These are phyloP conservation scores for Calocybe cyanea DNA, from an alignment of 768 basidiomycete species.

Conservation along the genomic window DNA sequence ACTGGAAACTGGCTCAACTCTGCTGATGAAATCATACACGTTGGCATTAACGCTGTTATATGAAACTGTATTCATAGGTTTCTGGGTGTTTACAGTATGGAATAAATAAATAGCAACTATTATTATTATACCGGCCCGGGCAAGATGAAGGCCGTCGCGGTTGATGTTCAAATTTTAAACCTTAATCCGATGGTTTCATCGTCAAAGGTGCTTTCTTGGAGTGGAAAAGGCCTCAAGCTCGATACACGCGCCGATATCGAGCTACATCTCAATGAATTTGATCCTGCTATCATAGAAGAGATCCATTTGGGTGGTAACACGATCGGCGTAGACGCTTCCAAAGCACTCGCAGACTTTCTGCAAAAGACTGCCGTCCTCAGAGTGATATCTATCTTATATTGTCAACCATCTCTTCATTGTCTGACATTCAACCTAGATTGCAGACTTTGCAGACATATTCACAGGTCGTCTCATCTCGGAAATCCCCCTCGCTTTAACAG, in stretches of 20 bases:
- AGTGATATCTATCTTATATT: constrained; percentile 48
- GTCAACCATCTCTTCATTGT: no score
- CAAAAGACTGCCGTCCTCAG: constrained; percentile 62
- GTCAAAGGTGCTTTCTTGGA: constrained; percentile 38
- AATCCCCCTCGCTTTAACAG: constrained; percentile 85
- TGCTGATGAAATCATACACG: constrained; percentile 61
- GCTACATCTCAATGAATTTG: constrained; percentile 62
- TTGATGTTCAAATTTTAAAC: no score
- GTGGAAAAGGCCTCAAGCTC: constrained; percentile 76
- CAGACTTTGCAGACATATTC: constrained; percentile 97
- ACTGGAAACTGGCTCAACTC: constrained; percentile 54
- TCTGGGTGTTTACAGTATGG: no score
- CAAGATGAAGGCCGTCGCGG: no score
- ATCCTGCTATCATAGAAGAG: constrained; percentile 72
- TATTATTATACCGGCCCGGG: no score
- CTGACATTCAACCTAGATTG: constrained; percentile 50
- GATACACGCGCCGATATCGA: constrained; percentile 71
- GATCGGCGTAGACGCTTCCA: constrained; percentile 85
- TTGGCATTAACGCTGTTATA: constrained; percentile 53
- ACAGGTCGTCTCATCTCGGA: constrained; percentile 94
- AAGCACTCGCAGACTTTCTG: constrained; percentile 79
- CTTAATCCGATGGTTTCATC: constrained; percentile 21
- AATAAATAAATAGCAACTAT: no score
- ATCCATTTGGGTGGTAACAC: constrained; percentile 94
- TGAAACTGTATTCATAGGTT: constrained; percentile 18